These are phyloP conservation scores for Saccharomycopsis sp. DNA, from an alignment of 805 yeast genomes.

Conservation along the genomic window DNA sequence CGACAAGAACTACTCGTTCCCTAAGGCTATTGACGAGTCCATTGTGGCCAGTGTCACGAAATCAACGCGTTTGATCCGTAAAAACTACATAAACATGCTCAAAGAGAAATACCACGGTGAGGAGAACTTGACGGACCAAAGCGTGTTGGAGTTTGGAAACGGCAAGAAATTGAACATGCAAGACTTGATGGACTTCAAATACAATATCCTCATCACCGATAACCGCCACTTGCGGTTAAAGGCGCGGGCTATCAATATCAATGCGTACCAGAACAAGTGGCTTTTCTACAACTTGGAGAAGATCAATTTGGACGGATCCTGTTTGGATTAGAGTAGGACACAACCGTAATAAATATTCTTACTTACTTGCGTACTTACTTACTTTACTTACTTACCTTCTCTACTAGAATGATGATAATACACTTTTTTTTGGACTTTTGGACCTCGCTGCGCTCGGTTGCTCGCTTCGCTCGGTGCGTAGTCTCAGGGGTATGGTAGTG, in stretches of 20 bases:
- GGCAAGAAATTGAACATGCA: slow-evolving; percentile 28
- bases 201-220: slow-evolving; percentile 63
- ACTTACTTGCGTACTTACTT: too few species aligned
- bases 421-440: too few species aligned
- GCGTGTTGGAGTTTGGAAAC: slow-evolving; percentile 18
- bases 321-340: slow-evolving; percentile 40
- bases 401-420: too few species aligned
- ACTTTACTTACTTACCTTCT: too few species aligned
- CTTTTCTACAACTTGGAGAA: slow-evolving; percentile 45
- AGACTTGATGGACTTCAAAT: slow-evolving; percentile 42
- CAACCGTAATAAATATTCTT: too few species aligned
- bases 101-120: slow-evolving; percentile 10
- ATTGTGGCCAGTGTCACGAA: slow-evolving; percentile 15
- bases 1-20: slow-evolving; percentile 8
- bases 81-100: slow-evolving; percentile 10
- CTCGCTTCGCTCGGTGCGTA: too few species aligned
- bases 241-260: slow-evolving; percentile 50
- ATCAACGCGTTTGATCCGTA: slow-evolving; percentile 11
- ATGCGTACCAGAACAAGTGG: slow-evolving; percentile 56
- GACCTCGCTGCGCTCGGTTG: too few species aligned
- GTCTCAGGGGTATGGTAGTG: too few species aligned
- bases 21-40: slow-evolving; percentile 18
- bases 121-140: slow-evolving; percentile 2
- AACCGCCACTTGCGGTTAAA: slow-evolving; percentile 67
- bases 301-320: slow-evolving; percentile 39